These are phyloP conservation scores for Phytophthora macrochlamydospora DNA, from an alignment of 352 stramenopile genomes.

Conservation along the genomic window DNA sequence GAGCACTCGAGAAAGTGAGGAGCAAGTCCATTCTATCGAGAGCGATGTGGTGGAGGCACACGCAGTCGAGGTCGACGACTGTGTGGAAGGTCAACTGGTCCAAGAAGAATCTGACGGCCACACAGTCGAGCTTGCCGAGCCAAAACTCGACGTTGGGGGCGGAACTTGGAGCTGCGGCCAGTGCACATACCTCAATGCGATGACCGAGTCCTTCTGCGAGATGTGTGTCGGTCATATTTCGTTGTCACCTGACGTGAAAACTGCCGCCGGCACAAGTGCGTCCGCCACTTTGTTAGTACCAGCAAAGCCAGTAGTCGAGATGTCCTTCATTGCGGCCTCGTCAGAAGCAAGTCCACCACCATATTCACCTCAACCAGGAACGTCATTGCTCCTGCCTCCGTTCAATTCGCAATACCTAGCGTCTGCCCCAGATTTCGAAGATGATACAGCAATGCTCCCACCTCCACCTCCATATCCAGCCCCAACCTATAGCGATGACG, in stretches of 20 bases:
- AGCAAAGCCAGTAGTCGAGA: slow-evolving; percentile 20
- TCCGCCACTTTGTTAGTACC: slow-evolving; percentile 25
- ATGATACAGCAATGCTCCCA: slow-evolving; percentile 11
- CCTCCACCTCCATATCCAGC: slow-evolving; percentile 15
- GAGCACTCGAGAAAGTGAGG: background rate
- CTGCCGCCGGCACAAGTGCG: slow-evolving; percentile 18
- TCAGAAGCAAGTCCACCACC: slow-evolving; percentile 3
- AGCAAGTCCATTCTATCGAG: background rate
- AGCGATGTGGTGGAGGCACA: slow-evolving; percentile 44
- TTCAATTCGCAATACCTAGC: slow-evolving; percentile 22
- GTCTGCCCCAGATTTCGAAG: slow-evolving; percentile 34
- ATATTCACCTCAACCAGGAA: slow-evolving; percentile 4
- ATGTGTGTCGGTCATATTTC: slow-evolving; percentile 67
- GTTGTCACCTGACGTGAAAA: slow-evolving; percentile 34
- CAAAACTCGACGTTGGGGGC: slow-evolving; percentile 2
- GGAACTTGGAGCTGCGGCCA: slow-evolving; percentile 57
- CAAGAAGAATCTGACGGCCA: background rate
- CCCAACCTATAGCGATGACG: slow-evolving; percentile 9
- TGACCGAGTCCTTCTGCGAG: slow-evolving; percentile 64
- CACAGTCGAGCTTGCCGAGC: slow-evolving; percentile 11
- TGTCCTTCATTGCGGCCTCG: slow-evolving; percentile 3
- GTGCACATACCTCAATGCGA: slow-evolving; percentile 64
- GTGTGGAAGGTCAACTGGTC: slow-evolving; percentile 9
- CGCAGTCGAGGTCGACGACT: slow-evolving; percentile 40
- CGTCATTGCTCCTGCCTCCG: slow-evolving; percentile 14